phyloP scores from a whole-genome alignment of 2,329 filamentous ascomycete species.

The Myrmaecium sp. region DNA sequence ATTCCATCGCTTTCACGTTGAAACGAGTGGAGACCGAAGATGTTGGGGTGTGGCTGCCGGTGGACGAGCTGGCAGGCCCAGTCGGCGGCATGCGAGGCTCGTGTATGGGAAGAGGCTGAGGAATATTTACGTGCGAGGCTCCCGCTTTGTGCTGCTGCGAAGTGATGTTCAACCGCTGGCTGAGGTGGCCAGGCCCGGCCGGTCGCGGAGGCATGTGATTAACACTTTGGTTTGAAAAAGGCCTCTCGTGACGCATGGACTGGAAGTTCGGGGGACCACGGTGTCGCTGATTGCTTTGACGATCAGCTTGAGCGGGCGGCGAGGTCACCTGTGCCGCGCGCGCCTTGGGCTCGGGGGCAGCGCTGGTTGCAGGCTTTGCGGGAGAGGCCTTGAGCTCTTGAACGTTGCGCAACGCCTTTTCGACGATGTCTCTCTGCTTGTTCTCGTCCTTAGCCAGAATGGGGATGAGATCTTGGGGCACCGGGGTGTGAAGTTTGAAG shows the following conservation, averaged over 20 bases:
- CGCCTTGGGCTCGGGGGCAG: constrained; percentile 19
- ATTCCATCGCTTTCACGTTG: constrained; percentile 53
- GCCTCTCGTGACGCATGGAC: constrained; percentile 21
- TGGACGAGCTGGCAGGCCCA: constrained; percentile 43
- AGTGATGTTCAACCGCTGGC: constrained; percentile 34
- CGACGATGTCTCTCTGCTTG: constrained; percentile 86
- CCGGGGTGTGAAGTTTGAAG: constrained; percentile 88
- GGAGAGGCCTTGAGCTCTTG: constrained; percentile 32
- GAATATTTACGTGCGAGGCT: constrained; percentile 29
- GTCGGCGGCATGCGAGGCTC: constrained; percentile 58
- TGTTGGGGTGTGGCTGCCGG: constrained; percentile 32
- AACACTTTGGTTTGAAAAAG: constrained; percentile 24
- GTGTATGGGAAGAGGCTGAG: constrained; percentile 39
- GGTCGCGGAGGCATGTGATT: constrained; percentile 21
- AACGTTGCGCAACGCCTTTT: constrained; percentile 64
- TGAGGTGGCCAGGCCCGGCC: constrained; percentile 26
- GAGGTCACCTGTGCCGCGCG: constrained; percentile 15
- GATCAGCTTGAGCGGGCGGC: constrained; percentile 21
- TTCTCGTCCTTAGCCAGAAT: constrained; percentile 94
- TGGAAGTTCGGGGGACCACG: constrained; percentile 22
- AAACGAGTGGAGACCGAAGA: constrained; percentile 37
- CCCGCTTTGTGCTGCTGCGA: constrained; percentile 33
- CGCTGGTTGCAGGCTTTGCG: constrained; percentile 14
- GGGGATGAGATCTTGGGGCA: constrained; percentile 77
- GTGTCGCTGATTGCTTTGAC: constrained; percentile 29